These are phyloP conservation scores for Lactarius vividus DNA, from an alignment of 768 basidiomycete genomes.

Conservation along the genomic window DNA sequence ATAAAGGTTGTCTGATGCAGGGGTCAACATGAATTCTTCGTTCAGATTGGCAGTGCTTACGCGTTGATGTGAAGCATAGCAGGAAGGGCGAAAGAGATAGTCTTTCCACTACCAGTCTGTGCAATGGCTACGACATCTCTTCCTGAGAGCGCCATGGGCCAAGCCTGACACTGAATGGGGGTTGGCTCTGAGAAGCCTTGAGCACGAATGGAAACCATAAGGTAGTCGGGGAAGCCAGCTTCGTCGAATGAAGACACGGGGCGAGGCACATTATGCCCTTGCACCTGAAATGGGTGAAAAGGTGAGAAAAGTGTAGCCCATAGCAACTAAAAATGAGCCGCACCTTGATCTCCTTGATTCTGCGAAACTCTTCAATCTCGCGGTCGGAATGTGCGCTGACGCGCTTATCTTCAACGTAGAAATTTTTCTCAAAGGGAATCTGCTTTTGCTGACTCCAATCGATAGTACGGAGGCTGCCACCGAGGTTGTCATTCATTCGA, in stretches of 20 bases:
- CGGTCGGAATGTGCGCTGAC: slow-evolving; percentile 74
- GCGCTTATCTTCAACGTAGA: slow-evolving; percentile 87
- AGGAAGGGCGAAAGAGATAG: slow-evolving; percentile 96
- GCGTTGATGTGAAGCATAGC: slow-evolving; percentile 99
- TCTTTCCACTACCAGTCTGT: slow-evolving; percentile 98
- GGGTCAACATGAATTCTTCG: not conserved
- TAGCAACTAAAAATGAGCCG: not conserved
- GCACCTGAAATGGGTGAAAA: slow-evolving; percentile 50
- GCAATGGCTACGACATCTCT: slow-evolving; percentile 95
- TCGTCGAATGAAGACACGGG: slow-evolving; percentile 93
- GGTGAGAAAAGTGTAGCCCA: not conserved
- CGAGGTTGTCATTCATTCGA: slow-evolving; percentile 79
- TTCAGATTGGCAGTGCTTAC: slow-evolving; percentile 43
- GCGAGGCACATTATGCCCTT: slow-evolving; percentile 84
- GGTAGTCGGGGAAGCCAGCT: slow-evolving; percentile 93
- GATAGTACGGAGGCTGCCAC: slow-evolving; percentile 74
- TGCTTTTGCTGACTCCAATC: slow-evolving; percentile 80
- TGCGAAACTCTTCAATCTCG: slow-evolving; percentile 87
- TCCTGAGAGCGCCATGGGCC: slow-evolving; percentile 98
- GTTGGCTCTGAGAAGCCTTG: slow-evolving; percentile 92
- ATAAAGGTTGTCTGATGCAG: slow-evolving; percentile 73
- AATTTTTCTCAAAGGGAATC: slow-evolving; percentile 95
- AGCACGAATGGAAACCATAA: slow-evolving; percentile 88
- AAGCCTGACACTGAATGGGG: slow-evolving; percentile 97
- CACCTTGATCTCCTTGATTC: slow-evolving; percentile 84